Base-by-base conservation (phyloP, 202 grass and related monocot genomes). In the Cymbopogon flexuosus region DNA sequence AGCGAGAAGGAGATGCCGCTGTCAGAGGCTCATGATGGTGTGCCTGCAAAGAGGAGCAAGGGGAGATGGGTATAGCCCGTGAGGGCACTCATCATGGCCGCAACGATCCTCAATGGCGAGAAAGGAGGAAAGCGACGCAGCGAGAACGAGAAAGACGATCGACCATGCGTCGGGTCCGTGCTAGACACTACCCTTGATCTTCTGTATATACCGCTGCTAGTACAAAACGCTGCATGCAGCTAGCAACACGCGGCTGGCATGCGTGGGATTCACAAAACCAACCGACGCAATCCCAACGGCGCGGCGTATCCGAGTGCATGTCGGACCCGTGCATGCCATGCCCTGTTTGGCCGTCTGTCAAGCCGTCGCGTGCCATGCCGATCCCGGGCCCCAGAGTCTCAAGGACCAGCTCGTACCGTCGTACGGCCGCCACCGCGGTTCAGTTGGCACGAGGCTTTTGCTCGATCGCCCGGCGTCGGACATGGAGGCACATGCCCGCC, bases 11-110 rank as follows among this genome's bases (percentile, higher is more conserved):
- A 66, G 49, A 87, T 27, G 18, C 15, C 5, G 59, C 39, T 77
- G 58, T 73, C 84, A 57, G 22, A 15, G 45, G 65, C 14, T 62
- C 54, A 80, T 76, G 68, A 87, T 87, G 79, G 65, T 77, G 85
- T 43, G 76, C 63, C 16, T 65, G 36, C 6, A 23, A 24, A 51
- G 65, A 84, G 84, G 47, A 70, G 33, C 84, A 87, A 11, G 43
- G 4, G 11, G 39, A 24, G 59, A 73, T 78, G 78, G 72, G 78
- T 43, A 73, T 43, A 73, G 47, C 67, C 73, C 49, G 61, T 36
- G 78, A 78, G 29, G 10, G 27, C 72, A 23, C 62, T 61, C 67
- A 85, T 81, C 82, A 73, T 82, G 59, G 46, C 72, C 60, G 24
- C 73, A 10, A 78, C 40, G 59, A 81, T 77, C 75, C 19, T 52